Conservation (phyloP, 2,329 filamentous ascomycete species). For the Teratosphaeria gauchensis region DNA sequence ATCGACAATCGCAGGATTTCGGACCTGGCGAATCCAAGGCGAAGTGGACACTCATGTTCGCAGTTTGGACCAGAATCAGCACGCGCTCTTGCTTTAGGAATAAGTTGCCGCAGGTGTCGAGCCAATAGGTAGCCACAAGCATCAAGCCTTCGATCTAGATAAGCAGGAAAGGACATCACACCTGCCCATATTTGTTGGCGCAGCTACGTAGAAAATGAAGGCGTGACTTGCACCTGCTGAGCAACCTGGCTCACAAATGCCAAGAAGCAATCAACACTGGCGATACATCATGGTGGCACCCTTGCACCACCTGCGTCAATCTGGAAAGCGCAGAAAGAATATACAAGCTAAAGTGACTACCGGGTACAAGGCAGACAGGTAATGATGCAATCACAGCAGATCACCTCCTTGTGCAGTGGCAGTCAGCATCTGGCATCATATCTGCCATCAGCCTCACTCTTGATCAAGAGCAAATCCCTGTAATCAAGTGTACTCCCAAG, state of each 20-base stretch:
- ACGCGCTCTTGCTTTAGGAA: background rate
- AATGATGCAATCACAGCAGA: background rate
- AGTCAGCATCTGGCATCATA: background rate
- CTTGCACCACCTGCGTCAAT: background rate
- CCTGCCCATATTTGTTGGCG: too few species aligned
- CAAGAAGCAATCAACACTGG: background rate
- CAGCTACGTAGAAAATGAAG: too few species aligned
- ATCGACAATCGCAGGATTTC: background rate
- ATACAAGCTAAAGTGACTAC: background rate
- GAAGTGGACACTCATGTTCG: background rate
- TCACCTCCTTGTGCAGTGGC: background rate
- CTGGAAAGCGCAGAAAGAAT: background rate
- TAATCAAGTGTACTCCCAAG: slow-evolving; percentile 20
- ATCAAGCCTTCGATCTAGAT: background rate
- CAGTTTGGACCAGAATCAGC: background rate
- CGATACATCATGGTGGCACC: background rate
- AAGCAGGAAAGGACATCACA: too few species aligned
- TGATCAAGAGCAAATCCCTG: background rate
- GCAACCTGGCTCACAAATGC: background rate
- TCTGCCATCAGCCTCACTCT: background rate
- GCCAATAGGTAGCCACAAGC: background rate
- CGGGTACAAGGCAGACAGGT: background rate
- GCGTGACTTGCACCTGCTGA: background rate
- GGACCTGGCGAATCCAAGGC: background rate
- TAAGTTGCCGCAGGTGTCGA: background rate